Conservation (phyloP, 257 asterid species). For the Nicotiana undulata region DNA sequence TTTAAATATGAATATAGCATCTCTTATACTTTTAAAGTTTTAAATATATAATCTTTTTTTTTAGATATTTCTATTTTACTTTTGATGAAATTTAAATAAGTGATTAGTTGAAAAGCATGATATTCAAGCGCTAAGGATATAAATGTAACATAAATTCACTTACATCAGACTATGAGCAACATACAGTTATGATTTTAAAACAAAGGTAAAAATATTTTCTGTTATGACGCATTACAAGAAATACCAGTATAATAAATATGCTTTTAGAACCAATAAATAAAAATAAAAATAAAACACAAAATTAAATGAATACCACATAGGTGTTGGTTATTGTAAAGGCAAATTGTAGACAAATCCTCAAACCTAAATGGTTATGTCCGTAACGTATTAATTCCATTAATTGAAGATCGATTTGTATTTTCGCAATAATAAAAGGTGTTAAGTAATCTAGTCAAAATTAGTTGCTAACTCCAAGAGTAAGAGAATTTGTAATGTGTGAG, state of each 20-base stretch:
- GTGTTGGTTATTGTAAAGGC: background rate
- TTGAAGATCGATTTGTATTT: background rate
- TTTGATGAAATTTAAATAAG: background rate
- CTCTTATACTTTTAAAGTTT: background rate
- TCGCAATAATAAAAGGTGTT: background rate
- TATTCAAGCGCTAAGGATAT: background rate
- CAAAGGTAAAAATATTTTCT: background rate
- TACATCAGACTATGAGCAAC: background rate
- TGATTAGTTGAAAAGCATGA: background rate
- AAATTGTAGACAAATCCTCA: background rate
- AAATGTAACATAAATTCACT: background rate
- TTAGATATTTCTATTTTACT: background rate
- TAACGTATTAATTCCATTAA: background rate
- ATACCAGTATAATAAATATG: background rate
- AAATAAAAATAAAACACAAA: background rate
- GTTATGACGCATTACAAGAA: background rate
- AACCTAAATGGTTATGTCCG: background rate
- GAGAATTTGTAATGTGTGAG: background rate
- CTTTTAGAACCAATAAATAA: background rate
- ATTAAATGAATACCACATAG: background rate
- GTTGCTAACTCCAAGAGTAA: background rate
- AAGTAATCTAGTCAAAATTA: background rate
- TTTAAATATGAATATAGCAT: background rate
- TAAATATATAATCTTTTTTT: background rate
- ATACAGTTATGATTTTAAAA: background rate